Base-by-base conservation (phyloP, 768 basidiomycete genomes). In the Mycena filopes region DNA sequence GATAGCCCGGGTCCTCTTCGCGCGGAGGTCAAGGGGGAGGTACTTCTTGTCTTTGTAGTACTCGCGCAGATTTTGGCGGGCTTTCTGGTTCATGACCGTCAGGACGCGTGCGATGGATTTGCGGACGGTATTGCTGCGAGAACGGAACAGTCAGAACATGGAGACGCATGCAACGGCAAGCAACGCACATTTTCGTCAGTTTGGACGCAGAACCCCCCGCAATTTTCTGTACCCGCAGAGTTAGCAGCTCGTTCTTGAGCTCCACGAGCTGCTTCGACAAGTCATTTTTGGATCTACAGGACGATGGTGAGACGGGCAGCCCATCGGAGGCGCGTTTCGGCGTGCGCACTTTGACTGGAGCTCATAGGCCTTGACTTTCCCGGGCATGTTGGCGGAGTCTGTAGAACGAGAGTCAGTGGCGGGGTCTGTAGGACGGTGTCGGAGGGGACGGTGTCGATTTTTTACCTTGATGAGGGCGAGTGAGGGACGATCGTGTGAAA, bases 1-100 rank as follows among this genome's bases (percentile, higher is more conserved):
- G 86, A 99, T 98, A 43, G 98, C 98, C 73, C 98, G 92, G 68
- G 98, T 99, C 90, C 92, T 96, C 92, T 99, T 99, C 70, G 89
- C 80, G 71, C 98, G 94, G 77, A 99, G 92, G 86, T 99, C 98
- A 71, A 99, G 95, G 68, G 98, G 98, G 70, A 94, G 84, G 83
- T 93, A 94, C 78, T 94, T 96, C 89, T 97, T 97, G 80, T 85
- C 82, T 87, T 97, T 97, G 93, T 98, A 98, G 86, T 90, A 95
- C 80, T 99, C 96, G 60, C 95, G 94, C 71, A 98, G 89, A 82
- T 96, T 95, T 84, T 95, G 92, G 72, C 97, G 94, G 72, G 91
- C 90, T 83, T 99, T 99, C 79, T 95, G 93, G 91, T 98, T 99
- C 86, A 92, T 97, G 74, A 99, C 96, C 46, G 98, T 99, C 83